Evolutionary conservation across 2,329 filamentous ascomycete species (phyloP), one percentile per base, ranked within the genome.

Genomic region (Pseudogymnoascus destructans): DNA sequence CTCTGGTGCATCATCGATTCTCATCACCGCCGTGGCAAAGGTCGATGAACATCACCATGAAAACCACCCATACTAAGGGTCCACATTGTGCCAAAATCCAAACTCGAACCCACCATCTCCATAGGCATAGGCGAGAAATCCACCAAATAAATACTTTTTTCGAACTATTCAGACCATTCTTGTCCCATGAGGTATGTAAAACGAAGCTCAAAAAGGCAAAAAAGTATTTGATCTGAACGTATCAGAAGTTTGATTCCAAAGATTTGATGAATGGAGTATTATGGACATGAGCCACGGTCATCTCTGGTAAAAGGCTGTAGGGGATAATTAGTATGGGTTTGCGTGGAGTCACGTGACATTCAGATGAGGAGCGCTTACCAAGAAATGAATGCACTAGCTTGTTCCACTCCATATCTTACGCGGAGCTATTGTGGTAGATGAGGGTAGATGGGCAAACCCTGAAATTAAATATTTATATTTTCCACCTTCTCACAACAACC

Each of bases 231-330:
- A 35, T 65, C 66, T 66, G 66, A 64, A 57, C 61, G 9, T 21
- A 62, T 60, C 66, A 66, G 65, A 66, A 49, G 56, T 52, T 63
- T 57, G 49, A 62, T 67, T 76, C 72, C 75, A 78, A 78, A 78
- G 74, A 78, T 77, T 77, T 61, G 64, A 60, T 66, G 72, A 77
- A 72, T 72, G 75, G 75, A 77, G 75, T 77, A 69, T 73, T 66
- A 67, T 77, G 74, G 75, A 75, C 75, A 69, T 67, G 65, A 66
- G 58, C 67, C 68, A 70, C 66, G 68, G 68, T 68, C 67, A 70
- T 69, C 67, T 70, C 68, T 70, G 68, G 67, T 69, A 69, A 69
- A 69, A 69, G 67, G 67, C 63, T 61, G 62, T 42, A 30, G 17
- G 17, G 17, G 30, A 27, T 21, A 62, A 55, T 62, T 63, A 62